Evolutionary conservation across 2,329 filamentous ascomycete genomes (phyloP).

Genomic region (Capronia epimyces): DNA sequence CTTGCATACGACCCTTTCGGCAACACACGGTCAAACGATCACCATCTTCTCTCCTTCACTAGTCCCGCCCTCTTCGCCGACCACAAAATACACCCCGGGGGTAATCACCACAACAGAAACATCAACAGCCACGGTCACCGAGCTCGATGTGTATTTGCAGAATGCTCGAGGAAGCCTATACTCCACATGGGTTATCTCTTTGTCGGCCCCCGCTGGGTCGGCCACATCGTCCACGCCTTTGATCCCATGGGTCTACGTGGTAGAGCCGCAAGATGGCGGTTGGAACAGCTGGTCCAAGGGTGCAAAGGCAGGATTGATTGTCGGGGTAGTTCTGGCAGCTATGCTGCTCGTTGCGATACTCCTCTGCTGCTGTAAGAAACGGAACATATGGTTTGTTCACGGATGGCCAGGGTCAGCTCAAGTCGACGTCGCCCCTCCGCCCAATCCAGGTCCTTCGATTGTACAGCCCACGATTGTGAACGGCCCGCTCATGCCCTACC

Average conservation of each 20-base stretch:
- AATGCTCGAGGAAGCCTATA: conserved; percentile 15
- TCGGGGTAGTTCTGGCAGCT: conserved; percentile 28
- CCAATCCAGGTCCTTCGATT: conserved; percentile 1
- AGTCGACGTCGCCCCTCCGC: not conserved
- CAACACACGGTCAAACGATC: conserved; percentile 18
- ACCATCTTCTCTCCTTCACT: conserved; percentile 10
- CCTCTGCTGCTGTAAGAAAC: conserved; percentile 17
- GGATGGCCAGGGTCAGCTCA: conserved; percentile 9
- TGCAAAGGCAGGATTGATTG: conserved; percentile 31
- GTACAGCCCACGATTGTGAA: conserved; percentile 16
- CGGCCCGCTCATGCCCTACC: conserved; percentile 15
- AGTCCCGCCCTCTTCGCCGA: conserved; percentile 2
- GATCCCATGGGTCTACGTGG: conserved; percentile 14
- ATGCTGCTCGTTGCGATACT: conserved; percentile 27
- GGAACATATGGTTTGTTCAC: conserved; percentile 26
- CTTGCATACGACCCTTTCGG: conserved; percentile 15
- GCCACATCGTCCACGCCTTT: not conserved
- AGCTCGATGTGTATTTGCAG: conserved; percentile 24
- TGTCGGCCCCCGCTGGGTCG: conserved; percentile 3
- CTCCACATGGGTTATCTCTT: conserved; percentile 19
- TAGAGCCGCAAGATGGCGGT: conserved; percentile 11
- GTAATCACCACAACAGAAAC: conserved; percentile 9
- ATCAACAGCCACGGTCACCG: conserved; percentile 20
- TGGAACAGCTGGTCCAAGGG: conserved; percentile 31
- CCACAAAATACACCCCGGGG: conserved; percentile 16